Percentiles rank a stretch among this genome's conserved stretches.
Conservation (phyloP, 805 yeast species). For the Nakazawaea holstii region DNA sequence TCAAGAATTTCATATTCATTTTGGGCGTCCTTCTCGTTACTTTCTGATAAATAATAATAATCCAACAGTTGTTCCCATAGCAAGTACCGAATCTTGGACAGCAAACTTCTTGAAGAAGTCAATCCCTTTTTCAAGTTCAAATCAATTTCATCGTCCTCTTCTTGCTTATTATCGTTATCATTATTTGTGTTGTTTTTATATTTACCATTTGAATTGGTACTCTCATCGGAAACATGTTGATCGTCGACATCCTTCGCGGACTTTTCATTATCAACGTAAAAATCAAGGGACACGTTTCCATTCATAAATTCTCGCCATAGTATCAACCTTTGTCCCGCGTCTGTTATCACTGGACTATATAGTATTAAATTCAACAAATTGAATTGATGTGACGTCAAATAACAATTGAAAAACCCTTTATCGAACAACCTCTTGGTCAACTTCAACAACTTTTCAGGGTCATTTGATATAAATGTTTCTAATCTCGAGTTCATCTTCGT, state of each 20-base stretch:
- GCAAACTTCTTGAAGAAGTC: slow-evolving; percentile 47
- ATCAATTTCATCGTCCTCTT: slow-evolving; percentile 29
- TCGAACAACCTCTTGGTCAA: slow-evolving; percentile 30
- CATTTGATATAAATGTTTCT: slow-evolving; percentile 16
- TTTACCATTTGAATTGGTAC: slow-evolving; percentile 19
- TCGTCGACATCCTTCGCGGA: background rate
- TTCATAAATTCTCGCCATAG: slow-evolving; percentile 45
- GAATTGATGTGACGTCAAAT: slow-evolving; percentile 51
- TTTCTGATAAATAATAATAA: slow-evolving; percentile 18
- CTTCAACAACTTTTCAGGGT: slow-evolving; percentile 23
- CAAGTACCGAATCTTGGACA: slow-evolving; percentile 60
- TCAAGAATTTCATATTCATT: slow-evolving; percentile 9
- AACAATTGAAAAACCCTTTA: slow-evolving; percentile 38
- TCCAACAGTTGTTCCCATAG: slow-evolving; percentile 71
- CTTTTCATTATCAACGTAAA: slow-evolving; percentile 12
- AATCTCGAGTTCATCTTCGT: slow-evolving; percentile 7
- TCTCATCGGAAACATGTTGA: background rate
- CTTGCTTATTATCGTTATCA: background rate
- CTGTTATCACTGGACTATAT: slow-evolving; percentile 22
- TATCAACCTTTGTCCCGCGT: slow-evolving; percentile 15
- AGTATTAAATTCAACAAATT: slow-evolving; percentile 43
- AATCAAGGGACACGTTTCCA: slow-evolving; percentile 27
- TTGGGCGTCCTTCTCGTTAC: slow-evolving; percentile 12
- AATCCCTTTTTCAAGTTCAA: slow-evolving; percentile 40
- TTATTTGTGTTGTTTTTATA: slow-evolving; percentile 11